These are phyloP conservation scores for Camellia japonica DNA, from an alignment of 148 eudicot species.

Conservation along the genomic window DNA sequence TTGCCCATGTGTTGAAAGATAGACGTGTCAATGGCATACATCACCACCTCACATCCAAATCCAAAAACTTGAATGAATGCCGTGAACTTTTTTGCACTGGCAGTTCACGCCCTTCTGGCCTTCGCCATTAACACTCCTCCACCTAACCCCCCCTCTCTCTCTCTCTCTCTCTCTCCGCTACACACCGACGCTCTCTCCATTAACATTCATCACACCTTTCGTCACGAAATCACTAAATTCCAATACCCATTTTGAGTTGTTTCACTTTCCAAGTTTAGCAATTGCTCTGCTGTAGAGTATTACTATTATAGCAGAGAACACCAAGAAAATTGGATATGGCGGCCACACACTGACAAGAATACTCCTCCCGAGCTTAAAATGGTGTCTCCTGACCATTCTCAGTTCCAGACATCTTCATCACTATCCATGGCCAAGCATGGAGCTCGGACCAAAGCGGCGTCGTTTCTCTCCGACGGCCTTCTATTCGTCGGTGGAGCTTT, in stretches of 20 bases:
- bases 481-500: conserved; percentile 39
- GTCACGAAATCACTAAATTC: conserved; percentile 6
- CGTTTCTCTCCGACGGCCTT: conserved; percentile 29
- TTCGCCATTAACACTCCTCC: neutral
- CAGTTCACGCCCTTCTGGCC: no score
- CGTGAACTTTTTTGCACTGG: neutral
- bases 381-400: conserved; percentile 12
- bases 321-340: neutral
- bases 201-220: neutral
- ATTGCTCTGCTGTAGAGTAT: conserved; percentile 6
- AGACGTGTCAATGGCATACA: neutral
- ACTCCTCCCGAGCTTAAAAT: neutral
- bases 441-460: conserved; percentile 28
- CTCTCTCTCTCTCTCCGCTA: neutral
- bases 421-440: conserved; percentile 36
- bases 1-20: neutral
- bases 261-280: neutral
- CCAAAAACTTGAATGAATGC: neutral
- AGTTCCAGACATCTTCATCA: conserved; percentile 3
- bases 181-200: neutral
- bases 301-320: no score
- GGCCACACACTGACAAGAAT: neutral
- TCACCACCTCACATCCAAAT: neutral
- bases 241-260: neutral
- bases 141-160: neutral